Conservation (phyloP, 345 rosid genomes). For the Ricinus communis region DNA sequence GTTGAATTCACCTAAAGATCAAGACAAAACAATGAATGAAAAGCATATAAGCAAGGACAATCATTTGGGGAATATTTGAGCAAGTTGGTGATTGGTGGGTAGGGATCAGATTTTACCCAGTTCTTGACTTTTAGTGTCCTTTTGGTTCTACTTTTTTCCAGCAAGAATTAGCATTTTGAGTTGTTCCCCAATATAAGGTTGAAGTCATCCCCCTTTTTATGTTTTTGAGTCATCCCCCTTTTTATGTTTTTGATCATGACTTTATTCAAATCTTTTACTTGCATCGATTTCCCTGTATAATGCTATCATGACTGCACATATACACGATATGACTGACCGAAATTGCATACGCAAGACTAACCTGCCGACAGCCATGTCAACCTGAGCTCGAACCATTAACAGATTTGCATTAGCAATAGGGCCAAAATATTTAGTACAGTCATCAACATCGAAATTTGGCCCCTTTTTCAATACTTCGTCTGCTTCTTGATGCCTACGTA, state of each 20-base stretch:
- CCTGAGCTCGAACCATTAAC: constrained; percentile 72
- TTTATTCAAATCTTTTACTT: no score
- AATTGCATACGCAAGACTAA: constrained; percentile 25
- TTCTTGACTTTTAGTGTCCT: background rate
- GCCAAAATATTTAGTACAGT: constrained; percentile 68
- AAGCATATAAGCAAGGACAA: constrained; percentile 26
- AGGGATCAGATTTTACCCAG: background rate
- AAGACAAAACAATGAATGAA: background rate
- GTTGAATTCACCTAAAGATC: no score
- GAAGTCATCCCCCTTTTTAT: no score
- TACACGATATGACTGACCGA: no score
- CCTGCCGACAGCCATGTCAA: constrained; percentile 87
- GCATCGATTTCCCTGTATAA: no score
- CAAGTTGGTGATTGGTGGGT: constrained; percentile 1
- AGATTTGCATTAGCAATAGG: constrained; percentile 69
- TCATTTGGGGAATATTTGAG: constrained; percentile 22
- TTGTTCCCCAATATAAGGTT: constrained; percentile 28
- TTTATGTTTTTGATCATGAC: no score
- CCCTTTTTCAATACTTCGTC: constrained; percentile 51
- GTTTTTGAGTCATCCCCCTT: no score
- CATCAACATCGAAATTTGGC: constrained; percentile 60
- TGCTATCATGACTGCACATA: no score
- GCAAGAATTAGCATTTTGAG: constrained; percentile 37
- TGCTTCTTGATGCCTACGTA: constrained; percentile 76
- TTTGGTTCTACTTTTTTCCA: constrained; percentile 21